These are phyloP conservation scores for Nannochloropsis salina DNA, from an alignment of 108 stramenopile species.

Conservation along the genomic window DNA sequence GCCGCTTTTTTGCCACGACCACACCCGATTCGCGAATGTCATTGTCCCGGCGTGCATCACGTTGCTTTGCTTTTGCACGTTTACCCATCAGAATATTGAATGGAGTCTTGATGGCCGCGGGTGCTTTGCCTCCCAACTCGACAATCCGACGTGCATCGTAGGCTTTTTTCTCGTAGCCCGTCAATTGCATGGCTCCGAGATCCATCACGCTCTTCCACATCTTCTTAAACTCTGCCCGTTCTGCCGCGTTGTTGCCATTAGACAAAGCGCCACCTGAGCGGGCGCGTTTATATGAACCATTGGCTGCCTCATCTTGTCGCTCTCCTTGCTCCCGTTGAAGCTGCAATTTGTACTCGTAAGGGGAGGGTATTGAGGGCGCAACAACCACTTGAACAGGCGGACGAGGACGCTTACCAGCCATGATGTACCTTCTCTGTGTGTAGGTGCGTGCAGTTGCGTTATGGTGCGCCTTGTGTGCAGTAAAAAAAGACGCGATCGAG, in stretches of 20 bases:
- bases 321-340: neutral
- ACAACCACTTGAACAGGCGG: slow-evolving; percentile 3
- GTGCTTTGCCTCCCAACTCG: neutral
- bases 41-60: neutral
- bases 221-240: neutral
- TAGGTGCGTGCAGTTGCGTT: neutral
- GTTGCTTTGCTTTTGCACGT: neutral
- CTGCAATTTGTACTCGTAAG: neutral
- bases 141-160: neutral
- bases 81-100: neutral
- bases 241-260: neutral
- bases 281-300: neutral
- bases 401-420: neutral
- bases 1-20: neutral
- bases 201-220: slow-evolving; percentile 20
- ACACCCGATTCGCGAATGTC: neutral
- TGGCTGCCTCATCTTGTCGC: neutral
- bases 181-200: neutral
- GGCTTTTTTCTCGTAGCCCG: slow-evolving; percentile 13
- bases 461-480: too few relatives aligned
- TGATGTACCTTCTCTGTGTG: neutral
- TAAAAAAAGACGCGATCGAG: too few relatives aligned
- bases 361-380: neutral
- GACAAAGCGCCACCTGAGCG: neutral
- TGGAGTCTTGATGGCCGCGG: neutral